phyloP scores from a whole-genome alignment of 1,139 yeast genomes.

The Magnusiomyces tetraspermus region DNA sequence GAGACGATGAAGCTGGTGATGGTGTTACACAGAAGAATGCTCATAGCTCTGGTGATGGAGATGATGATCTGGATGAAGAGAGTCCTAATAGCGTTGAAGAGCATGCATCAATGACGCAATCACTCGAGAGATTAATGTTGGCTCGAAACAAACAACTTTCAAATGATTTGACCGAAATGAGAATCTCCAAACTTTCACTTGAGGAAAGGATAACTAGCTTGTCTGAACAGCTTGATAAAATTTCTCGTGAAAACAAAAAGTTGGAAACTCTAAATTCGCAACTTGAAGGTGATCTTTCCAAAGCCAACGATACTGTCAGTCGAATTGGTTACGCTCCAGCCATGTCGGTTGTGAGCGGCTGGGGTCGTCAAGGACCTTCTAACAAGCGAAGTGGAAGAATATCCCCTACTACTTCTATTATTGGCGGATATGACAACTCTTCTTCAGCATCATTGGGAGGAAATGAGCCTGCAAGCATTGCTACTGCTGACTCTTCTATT shows the following conservation, averaged over 20 bases:
- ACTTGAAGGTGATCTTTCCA: slow-evolving; percentile 59
- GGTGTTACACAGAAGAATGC: slow-evolving; percentile 29
- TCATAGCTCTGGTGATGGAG: slow-evolving; percentile 19
- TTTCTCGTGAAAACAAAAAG: slow-evolving; percentile 37
- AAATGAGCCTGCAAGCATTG: slow-evolving; percentile 7
- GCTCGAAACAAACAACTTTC: slow-evolving; percentile 53
- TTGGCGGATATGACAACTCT: slow-evolving; percentile 19
- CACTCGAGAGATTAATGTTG: slow-evolving; percentile 39
- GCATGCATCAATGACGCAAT: slow-evolving; percentile 26
- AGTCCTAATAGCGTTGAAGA: slow-evolving; percentile 25
- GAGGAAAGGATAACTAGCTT: slow-evolving; percentile 36
- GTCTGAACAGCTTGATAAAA: slow-evolving; percentile 32
- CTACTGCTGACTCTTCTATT: slow-evolving; percentile 40
- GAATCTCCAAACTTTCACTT: slow-evolving; percentile 45
- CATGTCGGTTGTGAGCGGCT: slow-evolving; percentile 37
- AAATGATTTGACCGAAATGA: slow-evolving; percentile 47
- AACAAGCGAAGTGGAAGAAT: slow-evolving; percentile 26
- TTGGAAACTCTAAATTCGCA: slow-evolving; percentile 43
- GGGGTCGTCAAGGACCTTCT: slow-evolving; percentile 20
- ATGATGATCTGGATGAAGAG: slow-evolving; percentile 27
- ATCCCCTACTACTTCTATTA: slow-evolving; percentile 32
- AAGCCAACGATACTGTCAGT: slow-evolving; percentile 29
- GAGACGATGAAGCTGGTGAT: slow-evolving; percentile 26
- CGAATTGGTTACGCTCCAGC: slow-evolving; percentile 34
- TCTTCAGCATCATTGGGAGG: slow-evolving; percentile 10